Evolutionary conservation across 345 rosid species (phyloP).

Genomic region (Linum trigynum): DNA sequence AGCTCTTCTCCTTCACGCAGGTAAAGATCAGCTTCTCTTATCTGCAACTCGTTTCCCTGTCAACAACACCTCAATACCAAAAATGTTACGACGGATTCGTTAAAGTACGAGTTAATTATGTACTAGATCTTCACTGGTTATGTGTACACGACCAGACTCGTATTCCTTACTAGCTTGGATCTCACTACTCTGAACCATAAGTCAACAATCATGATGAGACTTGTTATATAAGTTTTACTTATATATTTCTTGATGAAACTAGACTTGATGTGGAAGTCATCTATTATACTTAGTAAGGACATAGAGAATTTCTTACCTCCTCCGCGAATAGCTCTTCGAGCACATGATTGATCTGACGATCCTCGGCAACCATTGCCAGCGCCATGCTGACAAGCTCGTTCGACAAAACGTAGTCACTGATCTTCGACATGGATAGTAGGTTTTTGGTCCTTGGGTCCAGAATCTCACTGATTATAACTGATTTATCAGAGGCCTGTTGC

Average conservation of each 20-base stretch:
- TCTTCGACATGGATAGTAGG: constrained; percentile 54
- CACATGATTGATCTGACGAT: constrained; percentile 57
- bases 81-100: not conserved
- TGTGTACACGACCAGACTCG: no score
- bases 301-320: constrained; percentile 38
- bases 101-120: no score
- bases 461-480: constrained; percentile 66
- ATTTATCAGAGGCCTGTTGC: constrained; percentile 69
- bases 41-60: constrained; percentile 71
- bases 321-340: constrained; percentile 68
- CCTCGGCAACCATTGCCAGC: constrained; percentile 76
- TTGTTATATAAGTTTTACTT: not conserved
- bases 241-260: not conserved
- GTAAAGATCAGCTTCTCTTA: constrained; percentile 51
- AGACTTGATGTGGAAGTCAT: not conserved
- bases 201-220: no score
- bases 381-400: constrained; percentile 84
- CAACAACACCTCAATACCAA: not conserved
- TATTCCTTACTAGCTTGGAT: no score
- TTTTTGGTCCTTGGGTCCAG: constrained; percentile 67
- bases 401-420: constrained; percentile 64
- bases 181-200: no score
- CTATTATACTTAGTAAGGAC: not conserved
- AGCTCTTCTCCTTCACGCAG: constrained; percentile 48
- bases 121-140: no score